Conservation (phyloP, 2,329 filamentous ascomycete genomes). For the Fusarium sp. region DNA sequence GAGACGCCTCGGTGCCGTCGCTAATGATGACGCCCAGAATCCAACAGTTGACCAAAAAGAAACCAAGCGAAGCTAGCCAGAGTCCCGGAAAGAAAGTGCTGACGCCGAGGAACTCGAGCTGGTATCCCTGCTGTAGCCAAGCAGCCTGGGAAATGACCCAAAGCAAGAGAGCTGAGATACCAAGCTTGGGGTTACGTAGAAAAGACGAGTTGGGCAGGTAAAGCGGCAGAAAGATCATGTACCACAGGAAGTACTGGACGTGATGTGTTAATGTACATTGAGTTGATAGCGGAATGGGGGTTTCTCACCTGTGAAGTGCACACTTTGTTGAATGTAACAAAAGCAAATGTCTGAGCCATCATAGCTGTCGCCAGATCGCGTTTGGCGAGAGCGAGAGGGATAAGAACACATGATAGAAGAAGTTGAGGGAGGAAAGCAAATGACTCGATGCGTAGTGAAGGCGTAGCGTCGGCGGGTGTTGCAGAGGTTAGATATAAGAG, state of each 20-base stretch:
- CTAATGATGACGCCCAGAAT: slow-evolving; percentile 82
- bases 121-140: slow-evolving; percentile 81
- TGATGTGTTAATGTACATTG: slow-evolving; percentile 21
- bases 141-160: slow-evolving; percentile 82
- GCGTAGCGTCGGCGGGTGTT: slow-evolving; percentile 51
- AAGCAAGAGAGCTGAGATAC: slow-evolving; percentile 71
- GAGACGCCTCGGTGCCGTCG: slow-evolving; percentile 61
- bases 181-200: slow-evolving; percentile 67
- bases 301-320: slow-evolving; percentile 90
- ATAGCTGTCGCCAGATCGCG: slow-evolving; percentile 84
- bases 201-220: slow-evolving; percentile 87
- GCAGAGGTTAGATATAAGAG: slow-evolving; percentile 88
- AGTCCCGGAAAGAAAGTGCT: slow-evolving; percentile 89
- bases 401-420: slow-evolving; percentile 78
- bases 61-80: slow-evolving; percentile 78
- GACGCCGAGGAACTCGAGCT: slow-evolving; percentile 80
- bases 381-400: slow-evolving; percentile 82
- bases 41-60: slow-evolving; percentile 89
- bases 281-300: neutral
- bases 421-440: slow-evolving; percentile 92
- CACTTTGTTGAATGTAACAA: slow-evolving; percentile 98
- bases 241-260: slow-evolving; percentile 94
- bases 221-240: slow-evolving; percentile 90
- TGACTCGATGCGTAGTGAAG: slow-evolving; percentile 70
- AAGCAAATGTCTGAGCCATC: slow-evolving; percentile 95